These are phyloP conservation scores for Fusarium goolgardi DNA, from an alignment of 2,329 filamentous ascomycete genomes.

Conservation along the genomic window DNA sequence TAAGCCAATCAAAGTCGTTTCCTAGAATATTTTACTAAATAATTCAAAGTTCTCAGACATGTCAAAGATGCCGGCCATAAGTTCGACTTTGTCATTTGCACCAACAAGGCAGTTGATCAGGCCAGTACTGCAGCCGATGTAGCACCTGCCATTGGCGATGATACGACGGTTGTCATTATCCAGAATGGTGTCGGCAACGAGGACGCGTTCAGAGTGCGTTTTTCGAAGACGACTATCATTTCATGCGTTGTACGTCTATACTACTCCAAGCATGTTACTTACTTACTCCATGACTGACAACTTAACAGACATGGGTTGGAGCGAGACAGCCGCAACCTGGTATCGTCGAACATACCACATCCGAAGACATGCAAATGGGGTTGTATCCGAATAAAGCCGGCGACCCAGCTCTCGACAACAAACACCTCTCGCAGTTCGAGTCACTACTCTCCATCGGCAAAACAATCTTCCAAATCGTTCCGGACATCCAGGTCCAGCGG, in stretches of 20 bases:
- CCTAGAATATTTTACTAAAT: neutral
- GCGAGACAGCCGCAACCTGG: slow-evolving; percentile 63
- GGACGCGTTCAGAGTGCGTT: slow-evolving; percentile 61
- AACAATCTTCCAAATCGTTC: slow-evolving; percentile 60
- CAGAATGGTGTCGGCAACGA: slow-evolving; percentile 73
- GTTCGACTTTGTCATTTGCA: slow-evolving; percentile 42
- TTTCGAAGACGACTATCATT: slow-evolving; percentile 64
- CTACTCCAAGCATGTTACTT: accelerated
- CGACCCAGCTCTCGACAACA: slow-evolving; percentile 48
- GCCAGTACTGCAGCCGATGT: slow-evolving; percentile 36
- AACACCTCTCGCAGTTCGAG: slow-evolving; percentile 56
- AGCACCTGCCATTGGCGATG: slow-evolving; percentile 51
- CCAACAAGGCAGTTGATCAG: slow-evolving; percentile 42
- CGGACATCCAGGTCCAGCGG: slow-evolving; percentile 66
- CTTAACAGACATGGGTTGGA: slow-evolving; percentile 62
- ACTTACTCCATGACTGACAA: neutral
- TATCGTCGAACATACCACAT: slow-evolving; percentile 60
- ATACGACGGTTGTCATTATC: slow-evolving; percentile 67
- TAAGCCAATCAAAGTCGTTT: slow-evolving; percentile 25
- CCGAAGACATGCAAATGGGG: slow-evolving; percentile 67
- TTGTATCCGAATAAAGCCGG: slow-evolving; percentile 57
- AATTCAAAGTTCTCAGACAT: slow-evolving; percentile 16
- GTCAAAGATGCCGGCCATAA: slow-evolving; percentile 22
- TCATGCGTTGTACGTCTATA: slow-evolving; percentile 62
- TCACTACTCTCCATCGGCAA: slow-evolving; percentile 55